phyloP scores from a whole-genome alignment of 805 yeast species.

The Yarrowia sp. region DNA sequence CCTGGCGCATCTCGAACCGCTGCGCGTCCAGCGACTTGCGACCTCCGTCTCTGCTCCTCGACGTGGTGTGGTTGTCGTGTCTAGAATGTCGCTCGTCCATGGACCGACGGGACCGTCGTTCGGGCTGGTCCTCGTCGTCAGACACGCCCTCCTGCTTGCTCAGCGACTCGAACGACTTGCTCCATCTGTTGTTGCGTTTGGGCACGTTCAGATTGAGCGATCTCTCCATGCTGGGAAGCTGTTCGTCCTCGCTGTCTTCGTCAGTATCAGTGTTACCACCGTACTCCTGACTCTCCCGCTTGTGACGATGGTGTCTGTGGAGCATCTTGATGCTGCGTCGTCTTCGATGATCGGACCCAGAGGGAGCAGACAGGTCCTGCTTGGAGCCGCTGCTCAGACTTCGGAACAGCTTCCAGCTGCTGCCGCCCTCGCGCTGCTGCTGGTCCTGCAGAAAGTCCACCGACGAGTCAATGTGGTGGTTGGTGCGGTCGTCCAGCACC shows the following conservation, averaged over 20 bases:
- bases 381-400: slow-evolving; percentile 6
- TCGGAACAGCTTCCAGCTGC: slow-evolving; percentile 22
- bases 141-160: slow-evolving; percentile 1
- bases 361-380: neutral
- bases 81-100: neutral
- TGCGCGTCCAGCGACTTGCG: slow-evolving; percentile 16
- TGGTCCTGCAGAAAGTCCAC: slow-evolving; percentile 40
- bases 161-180: slow-evolving; percentile 18
- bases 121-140: slow-evolving; percentile 8
- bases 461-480: slow-evolving; percentile 37
- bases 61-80: neutral
- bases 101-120: slow-evolving; percentile 6
- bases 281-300: neutral
- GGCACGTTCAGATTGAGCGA: neutral
- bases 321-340: slow-evolving; percentile 16
- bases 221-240: neutral
- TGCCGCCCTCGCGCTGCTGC: slow-evolving; percentile 31
- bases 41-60: slow-evolving; percentile 8
- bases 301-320: slow-evolving; percentile 5
- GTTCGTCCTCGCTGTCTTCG: neutral
- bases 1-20: slow-evolving; percentile 15
- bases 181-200: slow-evolving; percentile 11
- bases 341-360: neutral
- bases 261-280: slow-evolving; percentile 4
- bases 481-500: slow-evolving; percentile 34